Percentiles rank a stretch among this genome's conserved stretches.
These are phyloP conservation scores for Ceriops tagal DNA, from an alignment of 345 rosid genomes.

Conservation along the genomic window DNA sequence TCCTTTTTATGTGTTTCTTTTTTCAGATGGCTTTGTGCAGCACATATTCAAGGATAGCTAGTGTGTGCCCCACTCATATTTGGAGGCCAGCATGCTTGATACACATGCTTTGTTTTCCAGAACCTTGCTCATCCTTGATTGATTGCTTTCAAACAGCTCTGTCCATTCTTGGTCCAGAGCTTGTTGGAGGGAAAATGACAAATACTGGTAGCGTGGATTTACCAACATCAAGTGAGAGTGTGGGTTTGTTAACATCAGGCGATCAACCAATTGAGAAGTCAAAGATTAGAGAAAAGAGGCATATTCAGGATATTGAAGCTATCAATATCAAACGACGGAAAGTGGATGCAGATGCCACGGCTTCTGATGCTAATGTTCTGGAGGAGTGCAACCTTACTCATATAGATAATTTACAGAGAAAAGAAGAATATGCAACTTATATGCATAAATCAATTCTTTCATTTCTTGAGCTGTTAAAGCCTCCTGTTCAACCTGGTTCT, in stretches of 20 bases:
- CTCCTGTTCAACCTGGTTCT: constrained; percentile 40
- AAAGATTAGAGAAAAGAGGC: constrained; percentile 63
- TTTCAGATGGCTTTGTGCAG: constrained; percentile 72
- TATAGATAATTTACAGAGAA: constrained; percentile 37
- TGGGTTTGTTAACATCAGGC: constrained; percentile 26
- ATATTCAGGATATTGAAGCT: constrained; percentile 34
- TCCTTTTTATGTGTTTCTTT: not conserved
- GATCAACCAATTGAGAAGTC: constrained; percentile 35
- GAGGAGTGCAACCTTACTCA: constrained; percentile 32
- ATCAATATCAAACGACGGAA: constrained; percentile 57
- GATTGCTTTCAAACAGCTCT: constrained; percentile 68
- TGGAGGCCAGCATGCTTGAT: constrained; percentile 78
- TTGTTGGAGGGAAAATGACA: constrained; percentile 39
- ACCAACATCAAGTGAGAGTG: constrained; percentile 26
- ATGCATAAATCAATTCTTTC: constrained; percentile 49
- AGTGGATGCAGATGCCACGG: constrained; percentile 43
- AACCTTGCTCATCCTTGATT: constrained; percentile 63
- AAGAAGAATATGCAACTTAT: constrained; percentile 51
- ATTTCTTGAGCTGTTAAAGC: constrained; percentile 52
- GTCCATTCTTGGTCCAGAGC: constrained; percentile 52
- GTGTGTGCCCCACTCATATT: constrained; percentile 66
- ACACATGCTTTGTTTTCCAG: constrained; percentile 49
- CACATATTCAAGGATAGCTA: constrained; percentile 63
- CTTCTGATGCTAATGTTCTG: constrained; percentile 29
- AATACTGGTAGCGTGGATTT: constrained; percentile 24